phyloP scores from a whole-genome alignment of 352 stramenopile species.

The Thalassiosira delicatula region DNA sequence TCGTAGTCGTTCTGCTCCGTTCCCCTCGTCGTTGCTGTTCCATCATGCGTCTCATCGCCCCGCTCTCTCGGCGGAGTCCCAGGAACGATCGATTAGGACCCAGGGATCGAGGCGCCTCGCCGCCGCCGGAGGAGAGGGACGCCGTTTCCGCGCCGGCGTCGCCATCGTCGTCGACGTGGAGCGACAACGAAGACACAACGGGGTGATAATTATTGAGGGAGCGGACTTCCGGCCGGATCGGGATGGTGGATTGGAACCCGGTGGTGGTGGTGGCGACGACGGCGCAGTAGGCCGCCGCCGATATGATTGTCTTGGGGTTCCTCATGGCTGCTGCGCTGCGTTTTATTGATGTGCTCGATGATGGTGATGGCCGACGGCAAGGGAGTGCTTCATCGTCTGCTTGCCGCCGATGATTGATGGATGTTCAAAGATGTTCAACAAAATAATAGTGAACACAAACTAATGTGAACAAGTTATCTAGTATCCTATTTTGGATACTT shows the following conservation, averaged over 20 bases:
- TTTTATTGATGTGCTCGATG: too few species aligned
- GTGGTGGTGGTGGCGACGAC: background rate
- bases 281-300: slow-evolving; percentile 8
- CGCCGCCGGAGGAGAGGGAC: background rate
- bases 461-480: too few species aligned
- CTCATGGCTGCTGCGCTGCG: too few species aligned
- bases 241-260: background rate
- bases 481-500: too few species aligned
- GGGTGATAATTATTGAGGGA: background rate
- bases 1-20: background rate
- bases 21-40: slow-evolving; percentile 15
- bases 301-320: slow-evolving; percentile 10
- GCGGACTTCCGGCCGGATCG: background rate
- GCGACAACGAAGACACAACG: too few species aligned
- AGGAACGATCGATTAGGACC: slow-evolving; percentile 49
- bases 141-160: background rate
- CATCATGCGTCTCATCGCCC: slow-evolving; percentile 39
- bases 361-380: too few species aligned
- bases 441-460: too few species aligned
- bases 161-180: slow-evolving; percentile 1
- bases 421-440: too few species aligned
- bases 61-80: slow-evolving; percentile 51
- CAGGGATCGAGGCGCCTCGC: slow-evolving; percentile 18
- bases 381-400: too few species aligned
- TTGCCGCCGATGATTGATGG: too few species aligned